A percentile compares a stretch with the other conserved stretches of the same genome.
These are phyloP conservation scores for Nelumbo lutea DNA, from an alignment of 164 flowering plant species.

Conservation along the genomic window DNA sequence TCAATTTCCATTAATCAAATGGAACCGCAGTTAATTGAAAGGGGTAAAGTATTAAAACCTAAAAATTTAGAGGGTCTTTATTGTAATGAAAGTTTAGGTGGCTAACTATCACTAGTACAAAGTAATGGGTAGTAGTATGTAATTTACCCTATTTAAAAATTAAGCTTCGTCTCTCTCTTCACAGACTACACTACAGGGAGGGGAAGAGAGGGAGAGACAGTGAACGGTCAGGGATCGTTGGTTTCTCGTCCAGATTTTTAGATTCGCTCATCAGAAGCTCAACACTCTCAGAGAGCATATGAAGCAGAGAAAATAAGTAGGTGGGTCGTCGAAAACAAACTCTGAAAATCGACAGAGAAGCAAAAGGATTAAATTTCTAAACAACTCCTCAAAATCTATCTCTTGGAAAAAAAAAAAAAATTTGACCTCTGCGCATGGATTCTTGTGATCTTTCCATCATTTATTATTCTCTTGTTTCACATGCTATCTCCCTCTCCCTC, in stretches of 20 bases:
- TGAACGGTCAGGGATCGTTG: background rate
- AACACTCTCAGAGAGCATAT: background rate
- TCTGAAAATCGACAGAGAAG: background rate
- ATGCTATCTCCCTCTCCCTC: conserved; percentile 26
- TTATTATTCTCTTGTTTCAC: conserved; percentile 26
- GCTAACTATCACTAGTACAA: no score
- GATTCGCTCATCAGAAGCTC: background rate
- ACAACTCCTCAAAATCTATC: conserved; percentile 3
- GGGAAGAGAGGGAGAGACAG: background rate
- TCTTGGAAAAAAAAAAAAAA: conserved; percentile 13
- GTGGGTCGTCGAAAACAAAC: background rate
- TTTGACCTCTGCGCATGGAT: conserved; percentile 70
- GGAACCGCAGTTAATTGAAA: no score
- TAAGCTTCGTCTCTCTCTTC: no score
- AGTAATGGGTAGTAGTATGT: no score
- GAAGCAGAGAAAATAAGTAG: background rate
- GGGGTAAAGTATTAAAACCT: no score
- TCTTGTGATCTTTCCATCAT: conserved; percentile 27
- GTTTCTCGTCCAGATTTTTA: background rate
- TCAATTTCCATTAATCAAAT: no score
- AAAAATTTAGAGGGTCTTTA: no score
- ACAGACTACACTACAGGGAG: background rate
- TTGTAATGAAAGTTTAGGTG: no score
- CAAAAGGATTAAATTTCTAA: background rate
- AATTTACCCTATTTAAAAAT: no score